Conservation (phyloP, 371 early-diverging fungal species). For the Mortierella polycephala region DNA sequence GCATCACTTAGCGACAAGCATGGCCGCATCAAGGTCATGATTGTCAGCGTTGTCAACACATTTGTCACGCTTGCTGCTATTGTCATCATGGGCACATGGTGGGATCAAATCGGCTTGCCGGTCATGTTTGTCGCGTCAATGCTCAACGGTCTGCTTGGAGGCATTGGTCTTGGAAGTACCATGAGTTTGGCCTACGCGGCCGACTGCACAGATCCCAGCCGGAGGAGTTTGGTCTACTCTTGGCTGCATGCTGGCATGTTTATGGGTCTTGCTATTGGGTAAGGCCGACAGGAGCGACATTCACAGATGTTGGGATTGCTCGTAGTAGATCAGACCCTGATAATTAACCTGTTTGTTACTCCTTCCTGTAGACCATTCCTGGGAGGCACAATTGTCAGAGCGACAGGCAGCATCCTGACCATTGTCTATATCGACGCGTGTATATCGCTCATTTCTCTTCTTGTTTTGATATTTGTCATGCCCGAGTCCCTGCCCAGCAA, state of each 20-base stretch:
- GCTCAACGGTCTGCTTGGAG: constrained; percentile 28
- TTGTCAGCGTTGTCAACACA: constrained; percentile 3
- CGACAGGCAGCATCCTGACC: constrained; percentile 21
- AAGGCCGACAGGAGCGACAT: background rate
- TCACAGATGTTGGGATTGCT: background rate
- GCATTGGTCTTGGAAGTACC: constrained; percentile 17
- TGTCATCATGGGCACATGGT: constrained; percentile 30
- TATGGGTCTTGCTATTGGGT: constrained; percentile 36
- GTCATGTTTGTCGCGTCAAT: constrained; percentile 9
- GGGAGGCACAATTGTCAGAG: constrained; percentile 13
- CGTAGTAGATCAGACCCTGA: background rate
- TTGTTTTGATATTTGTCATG: constrained; percentile 40
- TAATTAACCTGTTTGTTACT: background rate
- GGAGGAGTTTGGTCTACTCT: constrained; percentile 33
- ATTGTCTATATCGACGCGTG: constrained; percentile 55
- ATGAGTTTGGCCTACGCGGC: constrained; percentile 44
- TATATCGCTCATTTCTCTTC: constrained; percentile 16
- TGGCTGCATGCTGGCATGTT: constrained; percentile 39
- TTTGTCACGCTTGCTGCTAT: constrained; percentile 11
- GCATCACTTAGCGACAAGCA: constrained; percentile 44
- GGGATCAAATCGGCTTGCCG: constrained; percentile 45
- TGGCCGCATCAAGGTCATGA: constrained; percentile 34
- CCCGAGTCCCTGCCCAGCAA: constrained; percentile 59
- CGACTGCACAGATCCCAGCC: constrained; percentile 36
- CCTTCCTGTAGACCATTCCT: constrained; percentile 11